Evolutionary conservation across 306 rosid genomes (phyloP).

Genomic region (Rubus parviflorus): DNA sequence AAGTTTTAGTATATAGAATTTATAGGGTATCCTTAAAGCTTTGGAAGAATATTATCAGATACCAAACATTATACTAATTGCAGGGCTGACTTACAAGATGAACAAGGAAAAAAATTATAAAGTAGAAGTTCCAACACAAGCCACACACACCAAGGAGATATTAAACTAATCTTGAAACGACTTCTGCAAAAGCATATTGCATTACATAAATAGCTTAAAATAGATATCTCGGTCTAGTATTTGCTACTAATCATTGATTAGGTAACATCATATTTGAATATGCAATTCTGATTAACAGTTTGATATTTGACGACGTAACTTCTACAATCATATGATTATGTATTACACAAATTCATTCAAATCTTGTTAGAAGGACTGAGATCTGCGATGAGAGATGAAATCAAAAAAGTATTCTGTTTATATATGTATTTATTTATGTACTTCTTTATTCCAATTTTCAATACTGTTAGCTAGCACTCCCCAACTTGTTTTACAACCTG

Average conservation of each 20-base stretch:
- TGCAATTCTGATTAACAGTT: background rate
- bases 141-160: background rate
- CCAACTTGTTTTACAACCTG: conserved; percentile 45
- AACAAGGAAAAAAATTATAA: background rate
- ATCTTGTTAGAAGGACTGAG: background rate
- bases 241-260: background rate
- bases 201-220: background rate
- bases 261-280: background rate
- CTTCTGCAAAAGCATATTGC: background rate
- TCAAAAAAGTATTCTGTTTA: background rate
- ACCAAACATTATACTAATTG: conserved; percentile 26
- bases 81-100: background rate
- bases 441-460: background rate
- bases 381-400: background rate
- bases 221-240: background rate
- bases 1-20: background rate
- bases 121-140: background rate
- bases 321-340: background rate
- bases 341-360: background rate
- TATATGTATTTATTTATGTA: background rate
- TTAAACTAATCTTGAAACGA: background rate
- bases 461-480: conserved; percentile 13
- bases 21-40: conserved; percentile 16
- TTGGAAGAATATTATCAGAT: conserved; percentile 40
- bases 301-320: background rate